Evolutionary conservation across 2,329 filamentous ascomycete species (phyloP).

Genomic region (Sclerotiophoma versabilis): DNA sequence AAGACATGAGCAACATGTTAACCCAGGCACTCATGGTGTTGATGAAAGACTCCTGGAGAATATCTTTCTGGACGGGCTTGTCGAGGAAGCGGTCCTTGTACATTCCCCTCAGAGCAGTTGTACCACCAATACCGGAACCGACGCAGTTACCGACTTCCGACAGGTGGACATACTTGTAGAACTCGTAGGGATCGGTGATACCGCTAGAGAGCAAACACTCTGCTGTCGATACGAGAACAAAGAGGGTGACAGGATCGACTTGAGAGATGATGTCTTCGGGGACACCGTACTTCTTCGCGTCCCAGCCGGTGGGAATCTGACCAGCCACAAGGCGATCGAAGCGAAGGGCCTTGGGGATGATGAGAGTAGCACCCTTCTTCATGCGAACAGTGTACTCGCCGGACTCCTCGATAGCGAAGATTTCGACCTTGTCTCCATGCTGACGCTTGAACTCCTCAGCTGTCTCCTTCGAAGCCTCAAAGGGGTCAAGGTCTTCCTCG

Average conservation of each 20-base stretch:
- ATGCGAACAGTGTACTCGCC: constrained; percentile 94
- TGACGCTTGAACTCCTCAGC: constrained; percentile 97
- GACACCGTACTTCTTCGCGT: constrained; percentile 93
- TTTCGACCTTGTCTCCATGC: constrained; percentile 96
- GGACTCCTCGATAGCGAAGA: constrained; percentile 92
- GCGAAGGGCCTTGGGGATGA: constrained; percentile 95
- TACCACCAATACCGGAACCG: constrained; percentile 97
- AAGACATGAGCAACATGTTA: constrained; percentile 97
- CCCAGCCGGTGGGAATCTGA: constrained; percentile 96
- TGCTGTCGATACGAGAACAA: constrained; percentile 90
- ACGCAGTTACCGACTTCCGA: constrained; percentile 98
- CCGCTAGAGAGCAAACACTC: constrained; percentile 90
- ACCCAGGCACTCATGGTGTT: constrained; percentile 99
- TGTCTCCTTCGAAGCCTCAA: constrained; percentile 96
- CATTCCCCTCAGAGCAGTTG: constrained; percentile 91
- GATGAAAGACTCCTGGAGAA: constrained; percentile 99
- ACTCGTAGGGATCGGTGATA: constrained; percentile 99
- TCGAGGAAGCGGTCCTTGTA: constrained; percentile 97
- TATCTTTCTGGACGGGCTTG: constrained; percentile 97
- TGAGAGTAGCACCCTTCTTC: constrained; percentile 92
- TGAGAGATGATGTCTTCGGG: constrained; percentile 98
- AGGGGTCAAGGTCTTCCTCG: constrained; percentile 94
- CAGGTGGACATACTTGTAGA: constrained; percentile 99
- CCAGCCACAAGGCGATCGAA: constrained; percentile 98
- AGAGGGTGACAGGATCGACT: constrained; percentile 95